A percentile compares a stretch with the other conserved stretches of the same genome.
phyloP scores from a whole-genome alignment of 805 yeast species.

The Kockiozyma suomiensis region DNA sequence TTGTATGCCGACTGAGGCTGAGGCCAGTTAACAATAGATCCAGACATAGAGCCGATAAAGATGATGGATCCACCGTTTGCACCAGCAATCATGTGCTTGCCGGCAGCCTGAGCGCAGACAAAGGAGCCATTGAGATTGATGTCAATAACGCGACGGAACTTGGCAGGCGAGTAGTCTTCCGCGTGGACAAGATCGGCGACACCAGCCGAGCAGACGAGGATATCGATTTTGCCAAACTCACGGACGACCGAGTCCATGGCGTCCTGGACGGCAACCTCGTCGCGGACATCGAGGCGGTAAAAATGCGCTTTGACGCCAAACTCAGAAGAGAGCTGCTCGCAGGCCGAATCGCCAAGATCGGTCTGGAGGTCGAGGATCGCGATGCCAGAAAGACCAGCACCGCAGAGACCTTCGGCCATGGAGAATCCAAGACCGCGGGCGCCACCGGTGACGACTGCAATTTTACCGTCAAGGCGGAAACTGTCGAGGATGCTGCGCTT shows the following conservation, averaged over 20 bases:
- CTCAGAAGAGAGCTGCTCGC: conserved; percentile 54
- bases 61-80: conserved; percentile 60
- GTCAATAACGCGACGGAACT: conserved; percentile 65
- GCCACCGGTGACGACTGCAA: conserved; percentile 68
- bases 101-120: conserved; percentile 66
- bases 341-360: conserved; percentile 65
- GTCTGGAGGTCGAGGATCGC: conserved; percentile 57
- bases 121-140: conserved; percentile 70
- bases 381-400: conserved; percentile 57
- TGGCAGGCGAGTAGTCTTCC: conserved; percentile 64
- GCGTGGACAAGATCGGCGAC: conserved; percentile 71
- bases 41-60: conserved; percentile 72
- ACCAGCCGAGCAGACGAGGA: conserved; percentile 66
- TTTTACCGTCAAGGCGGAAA: conserved; percentile 64
- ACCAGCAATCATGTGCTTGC: conserved; percentile 63
- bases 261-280: conserved; percentile 51
- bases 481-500: conserved; percentile 45
- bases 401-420: conserved; percentile 63
- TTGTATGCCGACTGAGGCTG: conserved; percentile 72
- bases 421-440: conserved; percentile 68
- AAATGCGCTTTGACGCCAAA: conserved; percentile 62
- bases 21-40: conserved; percentile 70
- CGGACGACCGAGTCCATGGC: conserved; percentile 55
- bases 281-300: conserved; percentile 67
- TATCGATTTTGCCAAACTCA: conserved; percentile 58